These are phyloP conservation scores for Keithomyces neogunnii DNA, from an alignment of 2,329 filamentous ascomycete species.

Conservation along the genomic window DNA sequence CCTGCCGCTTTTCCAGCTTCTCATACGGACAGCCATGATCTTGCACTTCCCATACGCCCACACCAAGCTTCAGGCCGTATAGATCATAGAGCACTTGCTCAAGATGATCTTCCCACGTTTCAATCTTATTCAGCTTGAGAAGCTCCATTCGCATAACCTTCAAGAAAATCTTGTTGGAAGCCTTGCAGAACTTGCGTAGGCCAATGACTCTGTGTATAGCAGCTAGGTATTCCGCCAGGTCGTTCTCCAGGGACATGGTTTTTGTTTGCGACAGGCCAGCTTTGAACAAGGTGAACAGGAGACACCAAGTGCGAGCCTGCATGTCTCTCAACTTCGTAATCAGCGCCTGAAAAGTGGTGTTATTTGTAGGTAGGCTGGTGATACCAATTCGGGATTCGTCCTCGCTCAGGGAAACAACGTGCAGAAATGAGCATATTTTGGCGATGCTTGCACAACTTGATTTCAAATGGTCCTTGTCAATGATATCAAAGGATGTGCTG, in stretches of 20 bases:
- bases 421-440: constrained; percentile 64
- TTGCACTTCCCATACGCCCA: constrained; percentile 54
- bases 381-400: constrained; percentile 79
- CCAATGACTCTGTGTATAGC: constrained; percentile 79
- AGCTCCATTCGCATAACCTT: constrained; percentile 85
- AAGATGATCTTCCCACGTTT: constrained; percentile 80
- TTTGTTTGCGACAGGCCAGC: constrained; percentile 64
- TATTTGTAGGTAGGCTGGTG: constrained; percentile 47
- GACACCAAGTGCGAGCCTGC: constrained; percentile 78
- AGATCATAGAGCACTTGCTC: constrained; percentile 78
- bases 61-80: constrained; percentile 69
- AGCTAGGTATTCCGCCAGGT: constrained; percentile 70
- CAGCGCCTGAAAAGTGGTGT: constrained; percentile 43
- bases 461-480: constrained; percentile 71
- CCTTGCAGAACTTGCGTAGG: constrained; percentile 75
- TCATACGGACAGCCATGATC: constrained; percentile 77
- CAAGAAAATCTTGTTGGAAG: constrained; percentile 78
- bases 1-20: constrained; percentile 70
- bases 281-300: constrained; percentile 74
- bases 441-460: constrained; percentile 64
- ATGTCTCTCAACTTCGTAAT: constrained; percentile 73
- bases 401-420: constrained; percentile 73
- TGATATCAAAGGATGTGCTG: constrained; percentile 65
- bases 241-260: constrained; percentile 53
- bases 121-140: constrained; percentile 63